Percentiles rank a stretch among this genome's conserved stretches.
These are phyloP conservation scores for Bruguiera sexangula DNA, from an alignment of 345 rosid species.

Conservation along the genomic window DNA sequence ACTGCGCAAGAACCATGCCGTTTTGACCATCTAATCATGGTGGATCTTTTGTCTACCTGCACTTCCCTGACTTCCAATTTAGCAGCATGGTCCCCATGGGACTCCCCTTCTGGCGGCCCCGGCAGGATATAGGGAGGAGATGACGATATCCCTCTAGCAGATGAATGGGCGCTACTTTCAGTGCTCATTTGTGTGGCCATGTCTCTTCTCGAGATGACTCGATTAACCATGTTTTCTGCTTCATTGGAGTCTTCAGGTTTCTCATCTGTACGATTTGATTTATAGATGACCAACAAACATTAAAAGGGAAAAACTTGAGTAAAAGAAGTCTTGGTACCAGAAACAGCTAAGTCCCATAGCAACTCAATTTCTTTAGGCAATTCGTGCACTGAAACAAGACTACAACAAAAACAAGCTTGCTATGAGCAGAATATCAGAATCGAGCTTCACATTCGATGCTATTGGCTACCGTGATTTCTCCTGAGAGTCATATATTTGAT, in stretches of 20 bases:
- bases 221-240: conserved; percentile 37
- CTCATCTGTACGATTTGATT: conserved; percentile 47
- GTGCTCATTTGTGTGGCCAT: conserved; percentile 96
- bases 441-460: too few species aligned
- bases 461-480: too few species aligned
- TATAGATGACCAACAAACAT: conserved; percentile 1
- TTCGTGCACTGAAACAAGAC: too few species aligned
- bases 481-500: too few species aligned
- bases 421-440: too few species aligned
- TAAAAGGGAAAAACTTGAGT: background rate
- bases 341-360: too few species aligned
- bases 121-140: conserved; percentile 43
- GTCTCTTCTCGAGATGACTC: conserved; percentile 61
- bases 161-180: conserved; percentile 39
- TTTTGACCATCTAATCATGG: conserved; percentile 49
- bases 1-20: conserved; percentile 40
- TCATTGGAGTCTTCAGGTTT: conserved; percentile 38
- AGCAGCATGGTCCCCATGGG: conserved; percentile 26
- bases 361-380: too few species aligned
- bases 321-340: background rate
- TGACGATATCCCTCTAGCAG: conserved; percentile 39
- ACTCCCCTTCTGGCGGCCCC: conserved; percentile 35
- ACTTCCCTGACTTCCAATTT: conserved; percentile 75
- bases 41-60: conserved; percentile 68
- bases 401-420: too few species aligned